Percentiles rank a stretch among this genome's conserved stretches.
Conservation (phyloP, 1,139 yeast genomes). For the Meyerozyma athensensis region DNA sequence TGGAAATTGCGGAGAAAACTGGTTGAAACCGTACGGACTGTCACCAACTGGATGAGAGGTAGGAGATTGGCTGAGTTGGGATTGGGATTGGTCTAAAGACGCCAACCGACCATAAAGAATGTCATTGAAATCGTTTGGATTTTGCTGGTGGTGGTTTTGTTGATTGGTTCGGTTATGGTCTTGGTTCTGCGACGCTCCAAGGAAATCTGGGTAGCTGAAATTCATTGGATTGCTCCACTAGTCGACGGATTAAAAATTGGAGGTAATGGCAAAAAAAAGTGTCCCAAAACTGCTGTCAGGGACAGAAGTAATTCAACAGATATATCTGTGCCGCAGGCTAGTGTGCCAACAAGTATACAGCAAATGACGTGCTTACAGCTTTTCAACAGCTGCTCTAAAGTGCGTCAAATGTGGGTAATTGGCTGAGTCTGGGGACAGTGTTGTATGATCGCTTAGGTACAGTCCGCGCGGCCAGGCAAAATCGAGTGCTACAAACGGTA, state of each 20-base stretch:
- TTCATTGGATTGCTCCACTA: no score
- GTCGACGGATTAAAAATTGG: no score
- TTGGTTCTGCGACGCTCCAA: conserved; percentile 12
- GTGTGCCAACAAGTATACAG: no score
- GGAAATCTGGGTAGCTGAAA: conserved; percentile 38
- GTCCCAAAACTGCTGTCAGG: no score
- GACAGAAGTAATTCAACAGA: no score
- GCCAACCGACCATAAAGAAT: conserved; percentile 27
- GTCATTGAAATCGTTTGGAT: conserved; percentile 17
- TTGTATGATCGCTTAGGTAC: background rate
- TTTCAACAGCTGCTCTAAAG: background rate
- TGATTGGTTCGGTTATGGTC: background rate
- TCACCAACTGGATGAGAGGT: conserved; percentile 2
- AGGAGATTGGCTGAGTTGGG: conserved; percentile 7
- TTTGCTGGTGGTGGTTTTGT: conserved; percentile 5
- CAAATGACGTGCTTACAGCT: no score
- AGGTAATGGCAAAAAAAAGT: no score
- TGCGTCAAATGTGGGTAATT: background rate
- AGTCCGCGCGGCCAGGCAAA: background rate
- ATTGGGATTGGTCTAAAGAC: conserved; percentile 16
- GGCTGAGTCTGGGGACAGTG: conserved; percentile 2
- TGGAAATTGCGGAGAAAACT: conserved; percentile 7
- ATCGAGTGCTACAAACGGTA: background rate
- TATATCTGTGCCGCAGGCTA: no score
- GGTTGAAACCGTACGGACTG: background rate